Evolutionary conservation across 495 filamentous ascomycete genomes (phyloP).

Genomic region (Lentithecium fluviatile): DNA sequence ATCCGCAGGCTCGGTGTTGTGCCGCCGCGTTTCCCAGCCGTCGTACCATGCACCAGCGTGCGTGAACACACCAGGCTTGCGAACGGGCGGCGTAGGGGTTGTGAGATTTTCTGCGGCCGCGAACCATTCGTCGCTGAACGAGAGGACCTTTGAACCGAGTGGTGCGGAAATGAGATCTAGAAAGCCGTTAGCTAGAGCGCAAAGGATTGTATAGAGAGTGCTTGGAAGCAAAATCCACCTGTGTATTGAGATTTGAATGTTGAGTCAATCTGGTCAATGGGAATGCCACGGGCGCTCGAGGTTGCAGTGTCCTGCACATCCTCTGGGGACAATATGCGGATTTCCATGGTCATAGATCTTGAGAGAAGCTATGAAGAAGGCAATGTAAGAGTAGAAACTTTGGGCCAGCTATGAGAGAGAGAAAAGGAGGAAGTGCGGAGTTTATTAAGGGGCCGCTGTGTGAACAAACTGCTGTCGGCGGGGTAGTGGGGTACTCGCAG

Average conservation of each 20-base stretch:
- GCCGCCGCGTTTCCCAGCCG: conserved; percentile 89
- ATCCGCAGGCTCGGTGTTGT: conserved; percentile 77
- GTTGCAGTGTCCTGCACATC: conserved; percentile 29
- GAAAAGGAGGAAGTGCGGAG: not conserved
- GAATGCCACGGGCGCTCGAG: conserved; percentile 23
- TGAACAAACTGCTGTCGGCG: not conserved
- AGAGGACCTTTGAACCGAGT: conserved; percentile 71
- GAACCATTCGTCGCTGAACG: conserved; percentile 86
- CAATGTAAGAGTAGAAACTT: not conserved
- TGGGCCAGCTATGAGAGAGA: not conserved
- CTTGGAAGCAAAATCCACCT: conserved; percentile 47
- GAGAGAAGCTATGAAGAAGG: not conserved
- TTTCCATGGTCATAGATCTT: conserved; percentile 34
- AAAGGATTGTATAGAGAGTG: not conserved
- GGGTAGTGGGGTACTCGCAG: conserved; percentile 19
- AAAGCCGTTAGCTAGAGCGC: conserved; percentile 11
- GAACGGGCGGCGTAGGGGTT: conserved; percentile 70
- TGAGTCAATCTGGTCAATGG: conserved; percentile 59
- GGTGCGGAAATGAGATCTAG: conserved; percentile 74
- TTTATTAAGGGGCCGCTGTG: not conserved
- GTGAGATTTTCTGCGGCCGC: conserved; percentile 77
- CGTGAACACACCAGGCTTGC: conserved; percentile 77
- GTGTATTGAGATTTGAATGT: conserved; percentile 69
- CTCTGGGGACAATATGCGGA: conserved; percentile 32
- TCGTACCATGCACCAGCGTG: conserved; percentile 91